phyloP scores from a whole-genome alignment of 1,284 basidiomycete species.

The Macrocystidia cucumis region DNA sequence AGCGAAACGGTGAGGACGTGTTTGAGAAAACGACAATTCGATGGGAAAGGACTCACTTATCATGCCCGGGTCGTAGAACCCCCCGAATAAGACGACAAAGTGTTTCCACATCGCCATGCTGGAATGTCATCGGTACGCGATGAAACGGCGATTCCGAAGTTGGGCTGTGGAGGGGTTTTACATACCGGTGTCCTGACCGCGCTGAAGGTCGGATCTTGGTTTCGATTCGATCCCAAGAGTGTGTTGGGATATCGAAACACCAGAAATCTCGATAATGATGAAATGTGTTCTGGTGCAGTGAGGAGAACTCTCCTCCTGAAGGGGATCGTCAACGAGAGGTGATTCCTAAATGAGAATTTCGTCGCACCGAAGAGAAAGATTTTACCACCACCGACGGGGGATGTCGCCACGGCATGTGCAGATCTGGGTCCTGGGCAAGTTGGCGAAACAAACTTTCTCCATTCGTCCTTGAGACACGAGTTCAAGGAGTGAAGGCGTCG shows the following conservation, averaged over 20 bases:
- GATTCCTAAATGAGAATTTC: neutral
- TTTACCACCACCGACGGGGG: conserved; percentile 73
- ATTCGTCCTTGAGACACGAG: conserved; percentile 59
- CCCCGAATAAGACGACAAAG: conserved; percentile 80
- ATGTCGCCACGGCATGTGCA: conserved; percentile 74
- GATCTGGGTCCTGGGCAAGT: conserved; percentile 81
- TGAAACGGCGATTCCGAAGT: too few species aligned
- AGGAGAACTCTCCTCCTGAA: conserved; percentile 79
- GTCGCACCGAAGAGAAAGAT: conserved; percentile 72
- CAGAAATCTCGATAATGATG: conserved; percentile 90
- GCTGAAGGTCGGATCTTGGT: conserved; percentile 77
- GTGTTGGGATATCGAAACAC: conserved; percentile 69
- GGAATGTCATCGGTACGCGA: neutral
- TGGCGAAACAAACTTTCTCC: conserved; percentile 77
- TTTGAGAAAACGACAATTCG: conserved; percentile 1
- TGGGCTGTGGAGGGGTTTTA: too few species aligned
- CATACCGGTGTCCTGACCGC: conserved; percentile 76
- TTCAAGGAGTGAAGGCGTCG: neutral
- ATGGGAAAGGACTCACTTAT: conserved; percentile 39
- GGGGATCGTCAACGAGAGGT: conserved; percentile 1
- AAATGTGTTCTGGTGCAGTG: conserved; percentile 80
- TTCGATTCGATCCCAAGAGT: conserved; percentile 87
- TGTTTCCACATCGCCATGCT: conserved; percentile 93
- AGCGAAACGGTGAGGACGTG: neutral
- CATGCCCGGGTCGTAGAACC: conserved; percentile 79